A percentile compares a stretch with the other conserved stretches of the same genome.
Conservation (phyloP, 2,329 filamentous ascomycete genomes). For the Rhinocladiella mackenziei region DNA sequence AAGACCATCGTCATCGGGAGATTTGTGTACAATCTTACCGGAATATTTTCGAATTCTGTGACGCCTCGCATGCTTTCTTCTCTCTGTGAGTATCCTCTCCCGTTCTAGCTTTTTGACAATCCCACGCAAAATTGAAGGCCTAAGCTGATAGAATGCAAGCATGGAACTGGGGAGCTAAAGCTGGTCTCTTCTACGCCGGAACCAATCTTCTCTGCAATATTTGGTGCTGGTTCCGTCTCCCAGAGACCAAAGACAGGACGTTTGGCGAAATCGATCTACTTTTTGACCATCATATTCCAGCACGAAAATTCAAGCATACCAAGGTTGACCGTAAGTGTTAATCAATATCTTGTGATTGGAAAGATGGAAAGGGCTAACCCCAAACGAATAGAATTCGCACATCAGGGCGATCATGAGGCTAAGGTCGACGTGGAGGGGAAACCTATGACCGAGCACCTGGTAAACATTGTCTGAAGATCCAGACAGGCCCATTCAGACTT, state of each 20-base stretch:
- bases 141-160: too few relatives aligned
- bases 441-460: too few relatives aligned
- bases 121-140: too few relatives aligned
- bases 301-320: conserved; percentile 37
- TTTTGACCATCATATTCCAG: conserved; percentile 31
- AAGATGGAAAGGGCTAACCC: too few relatives aligned
- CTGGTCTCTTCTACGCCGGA: conserved; percentile 35
- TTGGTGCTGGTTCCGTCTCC: conserved; percentile 34
- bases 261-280: conserved; percentile 22
- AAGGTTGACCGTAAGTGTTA: conserved; percentile 18
- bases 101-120: too few relatives aligned
- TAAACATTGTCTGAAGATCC: too few relatives aligned
- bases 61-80: conserved; percentile 32
- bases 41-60: conserved; percentile 45
- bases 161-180: conserved; percentile 35
- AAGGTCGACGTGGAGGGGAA: too few relatives aligned
- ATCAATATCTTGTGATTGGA: too few relatives aligned
- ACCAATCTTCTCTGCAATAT: conserved; percentile 31
- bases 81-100: conserved; percentile 11
- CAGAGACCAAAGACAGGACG: conserved; percentile 25
- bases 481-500: too few relatives aligned
- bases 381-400: too few relatives aligned
- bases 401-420: too few relatives aligned
- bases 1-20: conserved; percentile 54
- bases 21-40: conserved; percentile 49